phyloP scores from a whole-genome alignment of 2,329 filamentous ascomycete species.

The Malbranchea zuffiana region DNA sequence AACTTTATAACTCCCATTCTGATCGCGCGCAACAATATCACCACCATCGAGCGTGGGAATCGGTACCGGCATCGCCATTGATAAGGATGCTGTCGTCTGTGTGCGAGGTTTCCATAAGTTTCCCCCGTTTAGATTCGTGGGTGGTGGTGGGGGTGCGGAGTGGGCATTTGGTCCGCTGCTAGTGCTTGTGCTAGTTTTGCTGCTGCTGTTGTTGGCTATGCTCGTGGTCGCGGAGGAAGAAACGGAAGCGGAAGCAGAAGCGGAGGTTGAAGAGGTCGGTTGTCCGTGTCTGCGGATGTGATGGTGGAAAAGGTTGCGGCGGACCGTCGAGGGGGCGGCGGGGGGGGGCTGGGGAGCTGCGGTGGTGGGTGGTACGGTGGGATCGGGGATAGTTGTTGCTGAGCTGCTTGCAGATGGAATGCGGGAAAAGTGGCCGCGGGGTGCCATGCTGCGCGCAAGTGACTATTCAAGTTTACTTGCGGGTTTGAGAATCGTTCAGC shows the following conservation, averaged over 20 bases:
- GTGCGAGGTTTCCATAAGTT: too few relatives aligned
- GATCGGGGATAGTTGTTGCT: conserved; percentile 9
- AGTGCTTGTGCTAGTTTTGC: conserved; percentile 1
- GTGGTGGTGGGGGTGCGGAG: neutral
- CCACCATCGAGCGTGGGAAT: conserved; percentile 22
- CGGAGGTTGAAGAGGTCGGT: conserved; percentile 5
- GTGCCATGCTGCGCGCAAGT: conserved; percentile 9
- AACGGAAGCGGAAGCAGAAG: neutral
- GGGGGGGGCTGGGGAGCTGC: conserved; percentile 1
- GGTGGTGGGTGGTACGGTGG: conserved; percentile 3
- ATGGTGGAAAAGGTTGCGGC: conserved; percentile 13
- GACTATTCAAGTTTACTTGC: too few relatives aligned
- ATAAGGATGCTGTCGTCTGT: conserved; percentile 4
- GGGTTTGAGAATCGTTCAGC: too few relatives aligned
- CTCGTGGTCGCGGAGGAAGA: neutral
- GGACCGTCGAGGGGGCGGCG: conserved; percentile 8
- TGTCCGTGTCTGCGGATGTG: conserved; percentile 7
- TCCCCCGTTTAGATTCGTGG: too few relatives aligned
- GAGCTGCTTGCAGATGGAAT: conserved; percentile 12
- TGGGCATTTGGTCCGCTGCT: conserved; percentile 5
- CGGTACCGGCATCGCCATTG: neutral
- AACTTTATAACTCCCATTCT: conserved; percentile 39
- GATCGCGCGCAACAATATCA: conserved; percentile 42
- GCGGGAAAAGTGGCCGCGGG: conserved; percentile 11
- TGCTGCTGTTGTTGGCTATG: neutral